A percentile compares a stretch with the other conserved stretches of the same genome.
These are phyloP conservation scores for Fraxinus ornus DNA, from an alignment of 305 asterid genomes.

Conservation along the genomic window DNA sequence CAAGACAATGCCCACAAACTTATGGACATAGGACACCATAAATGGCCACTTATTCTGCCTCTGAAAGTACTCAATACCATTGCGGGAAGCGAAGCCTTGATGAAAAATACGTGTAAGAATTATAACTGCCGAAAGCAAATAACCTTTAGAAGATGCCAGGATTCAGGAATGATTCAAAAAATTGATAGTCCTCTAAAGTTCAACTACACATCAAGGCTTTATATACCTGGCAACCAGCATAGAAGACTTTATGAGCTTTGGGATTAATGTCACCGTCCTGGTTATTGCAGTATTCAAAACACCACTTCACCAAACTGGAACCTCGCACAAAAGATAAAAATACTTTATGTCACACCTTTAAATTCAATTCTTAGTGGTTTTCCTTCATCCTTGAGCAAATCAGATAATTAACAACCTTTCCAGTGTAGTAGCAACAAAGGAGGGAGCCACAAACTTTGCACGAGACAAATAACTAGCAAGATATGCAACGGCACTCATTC, in stretches of 20 bases:
- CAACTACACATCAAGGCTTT: slow-evolving; percentile 2
- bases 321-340: slow-evolving; percentile 13
- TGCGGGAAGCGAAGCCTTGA: background rate
- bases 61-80: background rate
- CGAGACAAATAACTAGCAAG: slow-evolving; percentile 94
- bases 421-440: slow-evolving; percentile 49
- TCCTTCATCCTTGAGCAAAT: background rate
- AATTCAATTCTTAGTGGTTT: background rate
- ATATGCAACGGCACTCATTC: slow-evolving; percentile 93
- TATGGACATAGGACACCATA: background rate
- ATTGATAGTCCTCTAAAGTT: background rate
- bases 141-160: background rate
- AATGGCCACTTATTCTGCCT: background rate
- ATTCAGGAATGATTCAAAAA: slow-evolving; percentile 3
- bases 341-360: slow-evolving; percentile 20
- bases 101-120: slow-evolving; percentile 6
- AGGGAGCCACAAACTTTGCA: slow-evolving; percentile 59
- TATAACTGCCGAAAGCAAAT: slow-evolving; percentile 5
- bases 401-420: slow-evolving; percentile 50
- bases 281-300: slow-evolving; percentile 61
- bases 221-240: slow-evolving; percentile 90
- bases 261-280: slow-evolving; percentile 56
- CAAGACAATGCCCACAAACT: background rate
- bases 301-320: slow-evolving; percentile 71
- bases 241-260: slow-evolving; percentile 67